Conservation (phyloP, 805 yeast species). For the Pichia scutulata region DNA sequence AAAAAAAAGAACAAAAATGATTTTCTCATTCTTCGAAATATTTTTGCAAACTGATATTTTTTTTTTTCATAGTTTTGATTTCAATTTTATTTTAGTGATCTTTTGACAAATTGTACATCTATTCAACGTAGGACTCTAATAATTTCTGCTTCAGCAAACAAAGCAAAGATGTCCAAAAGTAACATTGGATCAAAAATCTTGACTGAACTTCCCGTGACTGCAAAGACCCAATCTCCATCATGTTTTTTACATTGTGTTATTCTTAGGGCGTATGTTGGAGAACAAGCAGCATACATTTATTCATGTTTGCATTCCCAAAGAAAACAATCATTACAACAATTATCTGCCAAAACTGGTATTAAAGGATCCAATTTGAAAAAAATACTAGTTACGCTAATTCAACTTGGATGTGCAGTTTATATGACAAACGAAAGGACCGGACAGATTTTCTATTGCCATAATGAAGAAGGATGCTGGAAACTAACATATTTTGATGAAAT, state of each 20-base stretch:
- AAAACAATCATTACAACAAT: slow-evolving; percentile 49
- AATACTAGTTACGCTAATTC: slow-evolving; percentile 68
- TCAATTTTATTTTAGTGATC: neutral
- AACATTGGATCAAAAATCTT: slow-evolving; percentile 13
- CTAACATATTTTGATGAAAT: slow-evolving; percentile 75
- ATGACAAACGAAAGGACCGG: slow-evolving; percentile 31
- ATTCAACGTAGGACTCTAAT: neutral
- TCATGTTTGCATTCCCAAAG: slow-evolving; percentile 61
- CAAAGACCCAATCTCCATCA: slow-evolving; percentile 51
- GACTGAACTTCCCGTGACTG: slow-evolving; percentile 26
- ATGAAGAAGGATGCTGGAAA: slow-evolving; percentile 55
- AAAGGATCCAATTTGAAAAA: slow-evolving; percentile 48
- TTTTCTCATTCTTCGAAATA: neutral
- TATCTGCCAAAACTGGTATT: slow-evolving; percentile 40
- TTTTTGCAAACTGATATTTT: neutral
- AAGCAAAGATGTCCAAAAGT: neutral
- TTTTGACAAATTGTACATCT: neutral
- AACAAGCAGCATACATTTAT: slow-evolving; percentile 58
- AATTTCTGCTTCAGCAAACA: too few relatives aligned
- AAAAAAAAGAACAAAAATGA: too few relatives aligned
- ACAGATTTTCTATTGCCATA: slow-evolving; percentile 42
- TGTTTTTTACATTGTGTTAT: slow-evolving; percentile 51
- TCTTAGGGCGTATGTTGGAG: slow-evolving; percentile 56
- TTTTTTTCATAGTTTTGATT: neutral
- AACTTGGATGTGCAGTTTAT: slow-evolving; percentile 65